Conservation (phyloP, 192 early-diverging fungal species). For the Coemansia biformis region DNA sequence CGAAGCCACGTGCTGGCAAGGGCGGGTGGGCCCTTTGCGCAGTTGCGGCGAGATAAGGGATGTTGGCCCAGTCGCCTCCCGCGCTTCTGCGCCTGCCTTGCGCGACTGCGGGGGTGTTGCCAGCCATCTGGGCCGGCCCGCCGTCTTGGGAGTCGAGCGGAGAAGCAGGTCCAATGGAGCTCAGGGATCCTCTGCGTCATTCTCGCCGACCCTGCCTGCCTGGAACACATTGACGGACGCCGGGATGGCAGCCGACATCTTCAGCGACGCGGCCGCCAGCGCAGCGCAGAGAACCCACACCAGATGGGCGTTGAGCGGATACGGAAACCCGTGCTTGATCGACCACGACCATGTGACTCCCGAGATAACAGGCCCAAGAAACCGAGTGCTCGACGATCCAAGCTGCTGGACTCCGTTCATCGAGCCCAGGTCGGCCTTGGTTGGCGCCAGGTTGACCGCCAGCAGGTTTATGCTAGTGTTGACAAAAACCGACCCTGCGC, state of each 20-base stretch:
- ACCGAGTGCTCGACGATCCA: constrained; percentile 7
- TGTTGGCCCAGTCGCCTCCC: no score
- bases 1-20: no score
- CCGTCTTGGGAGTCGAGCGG: no score
- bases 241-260: constrained; percentile 14
- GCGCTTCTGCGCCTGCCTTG: no score
- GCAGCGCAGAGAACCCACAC: constrained; percentile 24
- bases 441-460: constrained; percentile 30
- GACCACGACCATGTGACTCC: constrained; percentile 36
- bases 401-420: constrained; percentile 43
- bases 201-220: no score
- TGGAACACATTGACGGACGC: constrained; percentile 38
- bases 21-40: no score
- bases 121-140: no score
- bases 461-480: constrained; percentile 37
- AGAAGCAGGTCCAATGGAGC: no score
- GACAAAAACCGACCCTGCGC: constrained; percentile 15
- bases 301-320: constrained; percentile 38
- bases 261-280: constrained; percentile 1
- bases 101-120: no score
- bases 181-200: no score
- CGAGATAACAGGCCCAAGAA: constrained; percentile 27
- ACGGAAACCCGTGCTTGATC: constrained; percentile 25
- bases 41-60: no score
- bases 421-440: constrained; percentile 21